Percentiles rank a stretch among this genome's conserved stretches.
phyloP scores from a whole-genome alignment of 2,329 filamentous ascomycete species.

The Westerdykella aurantiaca region DNA sequence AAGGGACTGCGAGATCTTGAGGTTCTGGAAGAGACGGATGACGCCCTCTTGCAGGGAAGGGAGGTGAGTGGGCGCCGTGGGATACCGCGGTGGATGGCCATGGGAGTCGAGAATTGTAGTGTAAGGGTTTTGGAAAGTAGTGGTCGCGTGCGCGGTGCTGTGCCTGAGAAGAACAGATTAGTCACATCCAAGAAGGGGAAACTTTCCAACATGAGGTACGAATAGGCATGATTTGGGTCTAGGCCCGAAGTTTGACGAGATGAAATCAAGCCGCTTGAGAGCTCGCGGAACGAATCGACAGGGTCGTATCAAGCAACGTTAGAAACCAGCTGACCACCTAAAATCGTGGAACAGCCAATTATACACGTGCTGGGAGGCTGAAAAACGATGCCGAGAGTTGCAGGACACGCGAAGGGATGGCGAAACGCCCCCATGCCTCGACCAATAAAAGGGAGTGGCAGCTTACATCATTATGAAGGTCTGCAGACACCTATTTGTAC shows the following conservation, averaged over 20 bases:
- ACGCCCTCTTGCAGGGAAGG: slow-evolving; percentile 9
- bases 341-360: no score
- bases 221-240: not conserved
- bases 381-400: not conserved
- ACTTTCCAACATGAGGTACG: not conserved
- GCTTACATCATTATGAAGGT: slow-evolving; percentile 30
- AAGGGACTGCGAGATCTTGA: slow-evolving; percentile 14
- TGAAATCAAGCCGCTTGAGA: no score
- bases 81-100: slow-evolving; percentile 21
- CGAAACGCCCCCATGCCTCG: not conserved
- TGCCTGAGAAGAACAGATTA: slow-evolving; percentile 17
- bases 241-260: no score
- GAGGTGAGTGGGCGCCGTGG: slow-evolving; percentile 10
- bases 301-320: no score
- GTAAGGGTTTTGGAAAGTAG: slow-evolving; percentile 28
- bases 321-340: no score
- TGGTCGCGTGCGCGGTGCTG: slow-evolving; percentile 26
- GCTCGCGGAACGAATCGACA: no score
- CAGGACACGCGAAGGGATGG: no score
- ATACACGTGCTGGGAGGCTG: not conserved
- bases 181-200: not conserved
- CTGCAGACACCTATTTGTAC: slow-evolving; percentile 25
- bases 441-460: not conserved
- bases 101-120: slow-evolving; percentile 14
- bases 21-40: slow-evolving; percentile 15